These are phyloP conservation scores for Podospora australis DNA, from an alignment of 495 filamentous ascomycete species.

Conservation along the genomic window DNA sequence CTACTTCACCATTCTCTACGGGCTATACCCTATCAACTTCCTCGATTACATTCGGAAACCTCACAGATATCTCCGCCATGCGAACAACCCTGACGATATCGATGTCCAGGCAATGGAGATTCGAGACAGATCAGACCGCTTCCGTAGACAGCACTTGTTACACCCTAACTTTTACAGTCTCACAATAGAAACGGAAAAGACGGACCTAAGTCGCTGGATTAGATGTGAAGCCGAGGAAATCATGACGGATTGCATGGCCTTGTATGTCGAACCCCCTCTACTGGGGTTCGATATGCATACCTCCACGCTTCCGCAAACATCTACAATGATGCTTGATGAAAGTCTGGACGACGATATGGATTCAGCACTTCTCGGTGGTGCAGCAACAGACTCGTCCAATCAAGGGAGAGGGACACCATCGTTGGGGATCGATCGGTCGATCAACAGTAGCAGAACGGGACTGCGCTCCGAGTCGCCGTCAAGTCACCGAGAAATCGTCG, in stretches of 20 bases:
- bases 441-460: constrained; percentile 24
- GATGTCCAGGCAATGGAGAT: constrained; percentile 68
- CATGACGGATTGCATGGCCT: constrained; percentile 59
- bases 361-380: constrained; percentile 31
- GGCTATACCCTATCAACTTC: constrained; percentile 74
- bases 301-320: background rate
- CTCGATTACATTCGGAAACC: constrained; percentile 71
- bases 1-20: constrained; percentile 74
- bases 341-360: constrained; percentile 19
- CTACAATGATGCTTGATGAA: constrained; percentile 8
- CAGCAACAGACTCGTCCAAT: constrained; percentile 29
- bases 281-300: constrained; percentile 1
- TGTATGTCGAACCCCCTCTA: constrained; percentile 27
- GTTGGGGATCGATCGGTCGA: constrained; percentile 23
- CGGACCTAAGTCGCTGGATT: constrained; percentile 62
- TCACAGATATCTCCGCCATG: constrained; percentile 59
- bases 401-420: constrained; percentile 38
- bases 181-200: constrained; percentile 65
- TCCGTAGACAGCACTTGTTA: constrained; percentile 58
- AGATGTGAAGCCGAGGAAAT: constrained; percentile 67
- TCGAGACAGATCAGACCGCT: constrained; percentile 58
- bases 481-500: constrained; percentile 34
- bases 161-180: constrained; percentile 69
- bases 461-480: constrained; percentile 36
- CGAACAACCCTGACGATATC: constrained; percentile 57